Base-by-base conservation (phyloP, 2,329 filamentous ascomycete genomes). In the Xylariaceae sp. region DNA sequence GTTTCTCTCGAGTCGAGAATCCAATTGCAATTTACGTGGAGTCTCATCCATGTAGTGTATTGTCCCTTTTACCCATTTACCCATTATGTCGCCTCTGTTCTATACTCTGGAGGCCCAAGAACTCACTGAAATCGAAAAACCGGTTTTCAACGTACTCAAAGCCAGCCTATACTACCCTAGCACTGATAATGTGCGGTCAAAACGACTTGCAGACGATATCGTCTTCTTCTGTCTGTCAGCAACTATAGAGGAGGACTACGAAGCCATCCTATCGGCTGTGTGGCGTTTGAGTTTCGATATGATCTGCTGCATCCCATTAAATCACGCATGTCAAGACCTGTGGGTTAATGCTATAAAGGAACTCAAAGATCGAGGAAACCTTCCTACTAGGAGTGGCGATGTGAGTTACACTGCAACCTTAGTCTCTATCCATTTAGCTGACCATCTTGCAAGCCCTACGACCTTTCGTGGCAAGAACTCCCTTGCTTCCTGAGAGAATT, bases 51-150 rank as follows among this genome's bases (percentile, higher is more conserved):
- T n/a, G n/a, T n/a, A n/a, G n/a, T n/a, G n/a, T n/a, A n/a, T n/a
- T n/a, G n/a, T n/a, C n/a, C n/a, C n/a, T n/a, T n/a, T n/a, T n/a
- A n/a, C n/a, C n/a, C n/a, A n/a, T n/a, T n/a, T n/a, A n/a, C 37
- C 29, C 25, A 39, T n/a, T 34, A 42, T 42, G 40, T n/a, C 29
- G n/a, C 35, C 40, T 29, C 17, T 42, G 17, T 42, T 42, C 40
- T 29, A 36, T 17, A 4, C 27, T 34, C 27, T 42, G 7, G 40
- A 42, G 25, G 40, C 40, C 27, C 19, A 42, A 25, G 40, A 35
- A 17, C 40, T 42, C 27, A 34, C 6, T 25, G 25, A 42, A 7
- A 11, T 6, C 21, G 40, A 42, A n/a, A 42, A 34, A 23, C 27
- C 32, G 5, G 22, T 42, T 3, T 42, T 42, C 29, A 29, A 42